Percentiles rank a stretch among this genome's conserved stretches.
Conservation (phyloP, 768 basidiomycete species). For the Boletus rubroflammeus region DNA sequence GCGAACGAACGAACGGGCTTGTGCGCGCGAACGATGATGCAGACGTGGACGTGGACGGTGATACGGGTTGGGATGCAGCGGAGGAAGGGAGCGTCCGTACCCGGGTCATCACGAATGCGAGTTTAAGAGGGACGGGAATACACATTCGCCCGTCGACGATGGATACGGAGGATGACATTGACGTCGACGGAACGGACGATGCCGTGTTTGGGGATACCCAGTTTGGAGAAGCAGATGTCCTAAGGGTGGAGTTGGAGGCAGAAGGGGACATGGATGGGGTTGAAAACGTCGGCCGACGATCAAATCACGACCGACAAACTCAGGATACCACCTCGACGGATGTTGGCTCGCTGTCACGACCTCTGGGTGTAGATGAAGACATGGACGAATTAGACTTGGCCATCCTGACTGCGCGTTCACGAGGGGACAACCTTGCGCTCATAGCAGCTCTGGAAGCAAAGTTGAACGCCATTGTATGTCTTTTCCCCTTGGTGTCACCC, state of each 20-base stretch:
- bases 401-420: constrained; percentile 46
- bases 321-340: constrained; percentile 20
- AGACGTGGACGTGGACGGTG: constrained; percentile 33
- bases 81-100: constrained; percentile 39
- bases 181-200: constrained; percentile 76
- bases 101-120: constrained; percentile 35
- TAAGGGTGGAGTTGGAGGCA: constrained; percentile 35
- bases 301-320: constrained; percentile 33
- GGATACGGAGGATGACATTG: constrained; percentile 77
- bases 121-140: constrained; percentile 62
- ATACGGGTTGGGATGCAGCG: constrained; percentile 38
- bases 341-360: neutral
- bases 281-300: constrained; percentile 6
- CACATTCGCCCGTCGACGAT: constrained; percentile 51
- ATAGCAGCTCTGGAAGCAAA: constrained; percentile 60
- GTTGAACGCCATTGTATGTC: constrained; percentile 51
- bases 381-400: constrained; percentile 46
- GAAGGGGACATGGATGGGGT: constrained; percentile 26
- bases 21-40: constrained; percentile 30
- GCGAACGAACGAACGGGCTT: constrained; percentile 25
- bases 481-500: constrained; percentile 27
- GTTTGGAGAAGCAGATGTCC: constrained; percentile 72
- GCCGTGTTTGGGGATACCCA: constrained; percentile 64
- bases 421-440: constrained; percentile 46
- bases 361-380: constrained; percentile 28